A percentile compares a stretch with the other conserved stretches of the same genome.
Conservation (phyloP, 345 rosid species). For the Ricinus communis region DNA sequence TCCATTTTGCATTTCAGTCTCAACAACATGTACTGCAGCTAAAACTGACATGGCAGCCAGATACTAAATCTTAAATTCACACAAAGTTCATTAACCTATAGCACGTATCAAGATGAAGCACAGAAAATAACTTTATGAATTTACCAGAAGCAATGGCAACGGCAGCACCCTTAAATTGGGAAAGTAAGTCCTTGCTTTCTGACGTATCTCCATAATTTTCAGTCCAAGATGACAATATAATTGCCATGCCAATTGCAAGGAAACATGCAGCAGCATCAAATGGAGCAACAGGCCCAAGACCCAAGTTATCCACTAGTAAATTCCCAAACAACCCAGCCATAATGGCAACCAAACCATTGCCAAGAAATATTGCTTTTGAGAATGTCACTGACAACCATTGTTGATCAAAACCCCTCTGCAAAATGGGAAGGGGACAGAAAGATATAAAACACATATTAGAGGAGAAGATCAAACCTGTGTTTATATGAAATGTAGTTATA, state of each 20-base stretch:
- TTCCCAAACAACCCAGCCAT: constrained; percentile 81
- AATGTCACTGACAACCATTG: constrained; percentile 90
- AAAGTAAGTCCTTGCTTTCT: constrained; percentile 82
- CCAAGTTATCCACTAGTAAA: constrained; percentile 67
- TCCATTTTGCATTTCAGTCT: background rate
- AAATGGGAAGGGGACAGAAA: background rate
- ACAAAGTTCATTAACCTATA: background rate
- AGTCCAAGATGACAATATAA: constrained; percentile 77
- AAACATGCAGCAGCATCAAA: constrained; percentile 95
- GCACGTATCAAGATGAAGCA: background rate
- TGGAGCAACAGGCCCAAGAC: constrained; percentile 98
- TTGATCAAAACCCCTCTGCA: constrained; percentile 85
- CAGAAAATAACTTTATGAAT: background rate
- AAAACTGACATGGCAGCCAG: background rate
- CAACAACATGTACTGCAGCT: background rate
- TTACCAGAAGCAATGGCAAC: constrained; percentile 91
- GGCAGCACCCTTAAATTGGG: constrained; percentile 93
- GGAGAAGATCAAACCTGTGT: background rate
- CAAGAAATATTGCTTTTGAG: constrained; percentile 93
- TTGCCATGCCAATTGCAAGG: constrained; percentile 88
- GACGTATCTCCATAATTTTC: constrained; percentile 91
- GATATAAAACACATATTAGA: background rate
- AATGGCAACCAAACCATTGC: constrained; percentile 92
- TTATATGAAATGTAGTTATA: background rate
- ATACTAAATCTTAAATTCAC: background rate